Evolutionary conservation across 164 flowering plant species (phyloP).

Genomic region (Cinnamomum chago): DNA sequence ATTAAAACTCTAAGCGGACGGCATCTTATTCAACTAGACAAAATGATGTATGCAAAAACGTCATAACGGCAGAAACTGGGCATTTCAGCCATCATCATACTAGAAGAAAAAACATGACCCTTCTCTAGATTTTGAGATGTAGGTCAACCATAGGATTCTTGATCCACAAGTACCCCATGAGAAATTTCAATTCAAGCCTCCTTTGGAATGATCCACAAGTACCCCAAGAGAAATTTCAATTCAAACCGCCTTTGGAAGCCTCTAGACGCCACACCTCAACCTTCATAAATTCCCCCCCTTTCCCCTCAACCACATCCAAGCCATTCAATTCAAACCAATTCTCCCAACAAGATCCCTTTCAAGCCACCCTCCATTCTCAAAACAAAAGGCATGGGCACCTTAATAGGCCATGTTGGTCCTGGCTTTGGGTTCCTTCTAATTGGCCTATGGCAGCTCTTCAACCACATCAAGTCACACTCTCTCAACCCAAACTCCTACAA

Average conservation of each 20-base stretch:
- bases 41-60: too few relatives aligned
- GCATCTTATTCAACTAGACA: neutral
- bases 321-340: neutral
- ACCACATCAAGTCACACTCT: constrained; percentile 28
- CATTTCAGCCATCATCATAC: neutral
- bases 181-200: neutral
- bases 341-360: neutral
- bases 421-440: constrained; percentile 31
- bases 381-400: constrained; percentile 21
- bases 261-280: neutral
- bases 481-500: constrained; percentile 19
- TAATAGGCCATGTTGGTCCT: constrained; percentile 34
- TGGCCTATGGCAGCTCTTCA: constrained; percentile 43
- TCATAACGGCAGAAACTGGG: neutral
- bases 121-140: neutral
- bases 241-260: neutral
- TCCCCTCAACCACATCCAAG: neutral
- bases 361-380: neutral
- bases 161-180: neutral
- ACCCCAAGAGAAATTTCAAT: neutral
- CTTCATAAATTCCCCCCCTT: neutral
- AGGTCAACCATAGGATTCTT: neutral
- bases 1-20: neutral
- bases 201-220: neutral
- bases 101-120: neutral